Percentiles rank a stretch among this genome's conserved stretches.
Evolutionary conservation across 1,139 yeast species (phyloP).

Genomic region (Lodderomyces jiufengensis): DNA sequence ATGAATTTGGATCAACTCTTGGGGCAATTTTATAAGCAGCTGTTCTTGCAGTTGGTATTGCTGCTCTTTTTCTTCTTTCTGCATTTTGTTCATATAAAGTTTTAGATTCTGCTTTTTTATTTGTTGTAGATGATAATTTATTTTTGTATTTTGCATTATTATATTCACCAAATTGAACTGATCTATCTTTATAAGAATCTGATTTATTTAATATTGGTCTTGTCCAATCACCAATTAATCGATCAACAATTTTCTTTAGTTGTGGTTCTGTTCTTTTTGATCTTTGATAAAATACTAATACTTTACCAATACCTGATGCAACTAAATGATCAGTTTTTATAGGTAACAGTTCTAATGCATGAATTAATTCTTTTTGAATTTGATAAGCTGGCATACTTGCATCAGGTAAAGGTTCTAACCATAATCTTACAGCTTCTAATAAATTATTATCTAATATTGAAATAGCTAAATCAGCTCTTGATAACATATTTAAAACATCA

Average conservation of each 20-base stretch:
- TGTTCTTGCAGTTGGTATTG: slow-evolving; percentile 86
- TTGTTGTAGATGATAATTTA: slow-evolving; percentile 38
- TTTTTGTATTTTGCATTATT: slow-evolving; percentile 55
- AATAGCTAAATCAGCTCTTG: slow-evolving; percentile 84
- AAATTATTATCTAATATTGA: slow-evolving; percentile 91
- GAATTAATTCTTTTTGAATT: slow-evolving; percentile 83
- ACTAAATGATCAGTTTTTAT: slow-evolving; percentile 93
- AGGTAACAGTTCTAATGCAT: slow-evolving; percentile 72
- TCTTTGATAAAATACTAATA: slow-evolving; percentile 88
- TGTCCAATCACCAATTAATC: slow-evolving; percentile 94
- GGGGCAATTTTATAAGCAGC: slow-evolving; percentile 93
- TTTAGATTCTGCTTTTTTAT: slow-evolving; percentile 39
- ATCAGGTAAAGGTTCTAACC: slow-evolving; percentile 98
- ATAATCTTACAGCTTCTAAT: slow-evolving; percentile 87
- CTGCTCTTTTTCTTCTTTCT: slow-evolving; percentile 89
- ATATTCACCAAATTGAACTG: slow-evolving; percentile 67
- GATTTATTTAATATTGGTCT: slow-evolving; percentile 96
- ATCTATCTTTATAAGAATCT: slow-evolving; percentile 88
- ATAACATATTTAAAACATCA: slow-evolving; percentile 70
- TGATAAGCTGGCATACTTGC: slow-evolving; percentile 96
- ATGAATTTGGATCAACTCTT: slow-evolving; percentile 51
- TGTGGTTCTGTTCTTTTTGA: slow-evolving; percentile 84
- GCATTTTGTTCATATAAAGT: slow-evolving; percentile 85
- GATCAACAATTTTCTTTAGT: slow-evolving; percentile 85
- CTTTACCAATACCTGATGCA: slow-evolving; percentile 93